A percentile compares a stretch with the other conserved stretches of the same genome.
Evolutionary conservation across 768 basidiomycete species (phyloP).

Genomic region (Amylocystis lapponica): DNA sequence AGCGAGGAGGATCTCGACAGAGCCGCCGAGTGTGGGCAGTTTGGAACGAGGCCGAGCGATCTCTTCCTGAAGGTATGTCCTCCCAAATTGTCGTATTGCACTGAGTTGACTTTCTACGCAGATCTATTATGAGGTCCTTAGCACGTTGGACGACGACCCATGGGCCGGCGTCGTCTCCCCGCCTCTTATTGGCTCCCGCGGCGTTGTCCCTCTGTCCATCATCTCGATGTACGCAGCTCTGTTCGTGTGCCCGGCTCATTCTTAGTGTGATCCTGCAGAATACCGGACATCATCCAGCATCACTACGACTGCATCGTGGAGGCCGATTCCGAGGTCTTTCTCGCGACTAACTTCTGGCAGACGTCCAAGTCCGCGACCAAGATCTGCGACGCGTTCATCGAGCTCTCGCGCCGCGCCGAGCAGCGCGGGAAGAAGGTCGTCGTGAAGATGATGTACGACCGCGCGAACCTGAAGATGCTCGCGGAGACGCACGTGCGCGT

Average conservation of each 20-base stretch:
- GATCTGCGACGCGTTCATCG: conserved; percentile 41
- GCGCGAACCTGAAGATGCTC: conserved; percentile 52
- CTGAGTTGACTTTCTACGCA: conserved; percentile 18
- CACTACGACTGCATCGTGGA: conserved; percentile 56
- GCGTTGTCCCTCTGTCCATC: conserved; percentile 57
- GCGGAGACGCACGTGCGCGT: conserved; percentile 43
- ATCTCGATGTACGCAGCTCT: conserved; percentile 39
- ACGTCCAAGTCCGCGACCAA: conserved; percentile 44
- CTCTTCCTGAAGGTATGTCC: conserved; percentile 50
- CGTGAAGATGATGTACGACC: conserved; percentile 67
- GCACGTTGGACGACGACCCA: conserved; percentile 49
- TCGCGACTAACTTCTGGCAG: conserved; percentile 64
- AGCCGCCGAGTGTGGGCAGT: conserved; percentile 45
- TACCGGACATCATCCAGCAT: conserved; percentile 71
- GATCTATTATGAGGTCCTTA: conserved; percentile 61
- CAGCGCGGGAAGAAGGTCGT: conserved; percentile 43
- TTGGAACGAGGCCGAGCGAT: conserved; percentile 48
- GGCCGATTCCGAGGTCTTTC: conserved; percentile 58
- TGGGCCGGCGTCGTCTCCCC: conserved; percentile 56
- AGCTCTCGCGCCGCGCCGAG: conserved; percentile 44
- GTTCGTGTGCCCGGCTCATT: no score
- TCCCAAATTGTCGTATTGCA: background rate
- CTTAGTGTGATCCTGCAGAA: conserved; percentile 32
- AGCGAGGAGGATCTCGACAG: conserved; percentile 39
- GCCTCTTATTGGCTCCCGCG: conserved; percentile 53